phyloP scores from a whole-genome alignment of 306 rosid species.

The Mimosa pudica region DNA sequence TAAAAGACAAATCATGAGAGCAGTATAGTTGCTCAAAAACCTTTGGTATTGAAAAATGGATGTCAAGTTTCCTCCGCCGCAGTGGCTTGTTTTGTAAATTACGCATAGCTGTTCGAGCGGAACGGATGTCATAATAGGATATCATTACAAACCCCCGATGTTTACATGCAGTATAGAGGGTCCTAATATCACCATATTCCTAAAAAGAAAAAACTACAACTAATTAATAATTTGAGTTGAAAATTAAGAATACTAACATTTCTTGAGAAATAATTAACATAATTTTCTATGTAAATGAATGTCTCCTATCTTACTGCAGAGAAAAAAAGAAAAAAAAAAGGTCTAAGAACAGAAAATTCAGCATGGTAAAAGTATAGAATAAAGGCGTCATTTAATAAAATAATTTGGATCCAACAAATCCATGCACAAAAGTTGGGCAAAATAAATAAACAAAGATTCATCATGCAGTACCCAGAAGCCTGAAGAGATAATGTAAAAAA shows the following conservation, averaged over 20 bases:
- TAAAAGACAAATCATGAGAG: constrained; percentile 20
- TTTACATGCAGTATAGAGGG: constrained; percentile 98
- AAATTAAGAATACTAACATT: constrained; percentile 1
- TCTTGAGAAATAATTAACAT: neutral
- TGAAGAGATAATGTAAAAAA: neutral
- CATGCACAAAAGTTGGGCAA: neutral
- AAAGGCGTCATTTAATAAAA: neutral
- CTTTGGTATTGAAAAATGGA: constrained; percentile 99
- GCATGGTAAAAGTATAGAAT: neutral
- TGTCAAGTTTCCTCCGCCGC: constrained; percentile 95
- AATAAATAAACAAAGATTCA: neutral
- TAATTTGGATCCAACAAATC: neutral
- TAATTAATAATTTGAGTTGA: constrained; percentile 30
- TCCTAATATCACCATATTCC: constrained; percentile 97
- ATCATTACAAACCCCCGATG: constrained; percentile 99
- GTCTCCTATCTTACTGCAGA: constrained; percentile 52
- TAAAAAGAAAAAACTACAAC: constrained; percentile 37
- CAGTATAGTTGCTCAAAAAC: constrained; percentile 37
- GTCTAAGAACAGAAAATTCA: constrained; percentile 6
- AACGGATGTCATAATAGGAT: constrained; percentile 95
- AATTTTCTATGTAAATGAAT: neutral
- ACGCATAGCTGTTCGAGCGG: constrained; percentile 99
- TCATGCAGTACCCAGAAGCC: neutral
- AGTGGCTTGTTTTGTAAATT: constrained; percentile 88
- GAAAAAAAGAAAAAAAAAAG: neutral